These are phyloP conservation scores for Populus alba DNA, from an alignment of 345 rosid genomes.

Conservation along the genomic window DNA sequence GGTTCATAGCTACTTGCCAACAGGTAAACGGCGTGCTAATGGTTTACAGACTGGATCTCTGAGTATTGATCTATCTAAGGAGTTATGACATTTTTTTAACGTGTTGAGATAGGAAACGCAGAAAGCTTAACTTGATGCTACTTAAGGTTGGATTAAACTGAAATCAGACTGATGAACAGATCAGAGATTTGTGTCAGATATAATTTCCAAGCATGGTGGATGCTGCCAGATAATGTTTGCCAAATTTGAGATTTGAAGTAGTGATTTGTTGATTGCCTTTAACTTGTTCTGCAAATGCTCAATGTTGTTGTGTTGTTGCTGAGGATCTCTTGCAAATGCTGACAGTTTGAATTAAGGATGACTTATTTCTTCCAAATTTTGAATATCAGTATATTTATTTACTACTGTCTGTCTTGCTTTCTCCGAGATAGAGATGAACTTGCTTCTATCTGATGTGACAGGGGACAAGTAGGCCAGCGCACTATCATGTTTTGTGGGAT, in stretches of 20 bases:
- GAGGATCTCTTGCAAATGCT: background rate
- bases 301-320: background rate
- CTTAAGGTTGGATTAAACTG: background rate
- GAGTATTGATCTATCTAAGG: background rate
- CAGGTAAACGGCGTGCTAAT: background rate
- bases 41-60: background rate
- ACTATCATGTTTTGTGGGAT: constrained; percentile 98
- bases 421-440: background rate
- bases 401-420: background rate
- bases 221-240: background rate
- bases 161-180: background rate
- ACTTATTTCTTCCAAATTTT: background rate
- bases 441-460: constrained; percentile 20
- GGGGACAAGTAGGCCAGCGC: constrained; percentile 99
- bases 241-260: background rate
- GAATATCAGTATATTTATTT: background rate
- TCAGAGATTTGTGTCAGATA: background rate
- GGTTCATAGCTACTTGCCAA: background rate
- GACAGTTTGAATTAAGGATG: background rate
- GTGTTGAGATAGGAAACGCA: background rate
- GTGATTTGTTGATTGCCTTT: background rate
- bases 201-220: background rate
- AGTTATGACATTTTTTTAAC: background rate
- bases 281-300: background rate
- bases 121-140: background rate